Conservation (phyloP, 2,329 filamentous ascomycete species). For the Penicillium sp. region DNA sequence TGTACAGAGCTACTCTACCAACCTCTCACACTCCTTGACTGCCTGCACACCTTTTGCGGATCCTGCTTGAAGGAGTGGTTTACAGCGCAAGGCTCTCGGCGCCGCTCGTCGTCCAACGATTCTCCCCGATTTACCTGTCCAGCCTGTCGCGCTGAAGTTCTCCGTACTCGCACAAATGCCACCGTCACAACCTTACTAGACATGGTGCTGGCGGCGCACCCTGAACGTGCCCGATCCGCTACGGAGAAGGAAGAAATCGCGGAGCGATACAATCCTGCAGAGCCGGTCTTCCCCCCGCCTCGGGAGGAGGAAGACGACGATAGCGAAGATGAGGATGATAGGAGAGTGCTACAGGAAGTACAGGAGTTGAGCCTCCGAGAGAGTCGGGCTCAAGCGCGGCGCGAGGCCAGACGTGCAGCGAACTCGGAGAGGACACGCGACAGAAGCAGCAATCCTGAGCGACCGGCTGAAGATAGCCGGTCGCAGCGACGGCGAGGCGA, state of each 20-base stretch:
- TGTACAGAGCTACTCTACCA: conserved; percentile 94
- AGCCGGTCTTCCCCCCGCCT: conserved; percentile 71
- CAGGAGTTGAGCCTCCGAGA: conserved; percentile 70
- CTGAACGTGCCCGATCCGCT: conserved; percentile 68
- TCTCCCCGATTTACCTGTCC: conserved; percentile 78
- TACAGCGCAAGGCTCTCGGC: conserved; percentile 68
- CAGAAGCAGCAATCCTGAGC: conserved; percentile 43
- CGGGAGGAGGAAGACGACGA: conserved; percentile 45
- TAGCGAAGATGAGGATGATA: conserved; percentile 60
- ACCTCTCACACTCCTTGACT: conserved; percentile 87
- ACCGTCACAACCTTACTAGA: conserved; percentile 87
- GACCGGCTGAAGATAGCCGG: conserved; percentile 42
- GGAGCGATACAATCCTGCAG: conserved; percentile 76
- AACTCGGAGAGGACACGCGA: conserved; percentile 30
- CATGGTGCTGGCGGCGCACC: conserved; percentile 80
- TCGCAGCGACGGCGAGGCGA: conserved; percentile 41
- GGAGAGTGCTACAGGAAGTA: conserved; percentile 69
- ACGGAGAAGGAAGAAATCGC: conserved; percentile 77
- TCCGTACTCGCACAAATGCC: conserved; percentile 86
- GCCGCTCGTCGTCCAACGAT: conserved; percentile 47
- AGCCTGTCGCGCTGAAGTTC: conserved; percentile 82
- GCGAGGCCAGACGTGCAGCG: conserved; percentile 29
- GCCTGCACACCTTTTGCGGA: conserved; percentile 93
- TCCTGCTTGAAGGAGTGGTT: conserved; percentile 98
- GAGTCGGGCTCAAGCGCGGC: conserved; percentile 27